A percentile compares a stretch with the other conserved stretches of the same genome.
phyloP scores from a whole-genome alignment of 2,329 filamentous ascomycete genomes.

The Graphilbum fragrans region DNA sequence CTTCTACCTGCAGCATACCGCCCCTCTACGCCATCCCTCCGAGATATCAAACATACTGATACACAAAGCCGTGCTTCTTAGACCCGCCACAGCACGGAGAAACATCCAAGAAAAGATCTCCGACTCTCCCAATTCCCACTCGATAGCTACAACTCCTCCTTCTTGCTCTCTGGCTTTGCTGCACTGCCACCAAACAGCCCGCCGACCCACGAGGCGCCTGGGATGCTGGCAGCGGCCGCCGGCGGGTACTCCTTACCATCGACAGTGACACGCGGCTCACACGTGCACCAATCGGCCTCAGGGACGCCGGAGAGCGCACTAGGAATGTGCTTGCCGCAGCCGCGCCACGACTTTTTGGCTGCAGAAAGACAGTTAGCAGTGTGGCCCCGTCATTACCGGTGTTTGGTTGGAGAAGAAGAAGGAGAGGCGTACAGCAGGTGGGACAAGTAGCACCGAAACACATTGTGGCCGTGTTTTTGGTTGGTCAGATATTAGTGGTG shows the following conservation, averaged over 20 bases:
- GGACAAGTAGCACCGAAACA: slow-evolving; percentile 27
- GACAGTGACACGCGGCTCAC: slow-evolving; percentile 29
- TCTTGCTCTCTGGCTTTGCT: slow-evolving; percentile 1
- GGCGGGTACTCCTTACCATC: slow-evolving; percentile 33
- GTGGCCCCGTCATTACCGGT: not conserved
- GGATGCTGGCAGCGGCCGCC: slow-evolving; percentile 24
- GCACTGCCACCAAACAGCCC: slow-evolving; percentile 14
- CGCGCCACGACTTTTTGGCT: slow-evolving; percentile 37
- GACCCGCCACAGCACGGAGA: no score
- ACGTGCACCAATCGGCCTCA: slow-evolving; percentile 35
- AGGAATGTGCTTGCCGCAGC: slow-evolving; percentile 34
- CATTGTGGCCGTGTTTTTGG: no score
- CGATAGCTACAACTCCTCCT: slow-evolving; percentile 5
- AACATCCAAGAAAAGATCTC: no score
- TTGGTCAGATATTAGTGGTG: no score
- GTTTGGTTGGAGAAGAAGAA: slow-evolving; percentile 9
- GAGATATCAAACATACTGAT: no score
- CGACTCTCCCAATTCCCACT: not conserved
- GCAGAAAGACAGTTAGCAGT: not conserved
- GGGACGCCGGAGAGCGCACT: slow-evolving; percentile 29
- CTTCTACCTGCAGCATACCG: no score
- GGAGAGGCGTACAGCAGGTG: slow-evolving; percentile 24
- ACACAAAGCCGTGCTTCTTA: no score
- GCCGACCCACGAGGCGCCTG: slow-evolving; percentile 24
- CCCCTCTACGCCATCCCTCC: no score